These are phyloP conservation scores for Debaryomyces udenii DNA, from an alignment of 1,139 yeast genomes.

Conservation along the genomic window DNA sequence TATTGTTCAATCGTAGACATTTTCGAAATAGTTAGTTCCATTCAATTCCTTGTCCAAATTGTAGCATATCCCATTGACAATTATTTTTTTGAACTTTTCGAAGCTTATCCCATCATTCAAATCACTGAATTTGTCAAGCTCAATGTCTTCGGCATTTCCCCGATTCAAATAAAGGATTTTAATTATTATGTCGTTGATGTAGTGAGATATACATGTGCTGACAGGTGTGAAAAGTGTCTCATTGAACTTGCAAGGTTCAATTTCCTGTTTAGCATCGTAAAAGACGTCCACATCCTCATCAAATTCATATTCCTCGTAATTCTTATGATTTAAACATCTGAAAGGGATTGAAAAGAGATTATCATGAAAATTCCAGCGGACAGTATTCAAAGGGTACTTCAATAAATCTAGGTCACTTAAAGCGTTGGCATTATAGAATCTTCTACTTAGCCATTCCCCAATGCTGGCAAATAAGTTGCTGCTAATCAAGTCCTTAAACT, in stretches of 20 bases:
- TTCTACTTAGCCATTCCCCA: slow-evolving; percentile 43
- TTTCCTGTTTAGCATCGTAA: slow-evolving; percentile 26
- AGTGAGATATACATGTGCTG: slow-evolving; percentile 36
- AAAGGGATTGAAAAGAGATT: slow-evolving; percentile 34
- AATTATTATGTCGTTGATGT: slow-evolving; percentile 33
- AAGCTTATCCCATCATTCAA: slow-evolving; percentile 35
- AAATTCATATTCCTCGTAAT: slow-evolving; percentile 43
- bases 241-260: slow-evolving; percentile 24
- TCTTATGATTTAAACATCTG: slow-evolving; percentile 37
- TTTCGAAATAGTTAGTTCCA: slow-evolving; percentile 43
- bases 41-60: slow-evolving; percentile 42
- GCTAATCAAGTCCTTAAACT: slow-evolving; percentile 61
- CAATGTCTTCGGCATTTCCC: slow-evolving; percentile 46
- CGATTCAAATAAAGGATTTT: slow-evolving; percentile 38
- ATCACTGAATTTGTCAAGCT: slow-evolving; percentile 32
- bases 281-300: slow-evolving; percentile 36
- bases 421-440: slow-evolving; percentile 29
- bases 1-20: slow-evolving; percentile 25
- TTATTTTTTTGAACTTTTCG: slow-evolving; percentile 31
- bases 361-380: slow-evolving; percentile 43
- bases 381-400: slow-evolving; percentile 27
- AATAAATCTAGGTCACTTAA: slow-evolving; percentile 27
- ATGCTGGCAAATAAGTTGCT: slow-evolving; percentile 57
- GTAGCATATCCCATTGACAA: slow-evolving; percentile 40
- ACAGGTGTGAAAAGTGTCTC: slow-evolving; percentile 18